A percentile compares a stretch with the other conserved stretches of the same genome.
These are phyloP conservation scores for Ophiostoma quercus DNA, from an alignment of 2,329 filamentous ascomycete genomes.

Conservation along the genomic window DNA sequence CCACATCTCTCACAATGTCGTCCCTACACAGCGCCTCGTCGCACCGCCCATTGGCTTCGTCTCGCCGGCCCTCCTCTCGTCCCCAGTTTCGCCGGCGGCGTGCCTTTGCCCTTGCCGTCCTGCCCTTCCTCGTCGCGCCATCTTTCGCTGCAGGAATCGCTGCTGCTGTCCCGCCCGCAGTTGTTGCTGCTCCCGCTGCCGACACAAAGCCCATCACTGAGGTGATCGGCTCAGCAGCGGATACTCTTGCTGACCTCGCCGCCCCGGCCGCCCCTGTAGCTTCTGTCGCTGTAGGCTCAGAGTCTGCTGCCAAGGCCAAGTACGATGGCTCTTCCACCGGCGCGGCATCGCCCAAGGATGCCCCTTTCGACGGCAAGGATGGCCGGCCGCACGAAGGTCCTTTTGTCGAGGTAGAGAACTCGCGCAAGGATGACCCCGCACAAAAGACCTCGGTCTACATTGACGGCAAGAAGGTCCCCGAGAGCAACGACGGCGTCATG, in stretches of 20 bases:
- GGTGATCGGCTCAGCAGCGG: conserved; percentile 14
- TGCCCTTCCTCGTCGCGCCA: conserved; percentile 26
- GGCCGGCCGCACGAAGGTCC: conserved; percentile 90
- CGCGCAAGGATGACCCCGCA: conserved; percentile 33
- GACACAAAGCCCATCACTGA: conserved; percentile 6
- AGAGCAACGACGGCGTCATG: conserved; percentile 79
- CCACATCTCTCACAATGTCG: conserved; percentile 12
- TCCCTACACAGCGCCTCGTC: conserved; percentile 16
- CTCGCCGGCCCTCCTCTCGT: background rate
- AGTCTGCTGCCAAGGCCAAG: conserved; percentile 27
- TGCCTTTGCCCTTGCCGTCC: conserved; percentile 23
- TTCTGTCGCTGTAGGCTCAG: conserved; percentile 15
- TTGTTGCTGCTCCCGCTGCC: conserved; percentile 7
- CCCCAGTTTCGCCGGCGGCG: conserved; percentile 21
- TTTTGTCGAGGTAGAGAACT: conserved; percentile 55
- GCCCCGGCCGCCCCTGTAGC: conserved; percentile 15
- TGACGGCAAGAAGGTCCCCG: conserved; percentile 57
- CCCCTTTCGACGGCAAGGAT: conserved; percentile 86
- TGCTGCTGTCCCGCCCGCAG: conserved; percentile 16
- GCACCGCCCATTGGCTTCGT: conserved; percentile 20
- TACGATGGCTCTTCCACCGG: conserved; percentile 27
- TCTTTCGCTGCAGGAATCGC: conserved; percentile 21
- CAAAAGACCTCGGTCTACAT: conserved; percentile 50
- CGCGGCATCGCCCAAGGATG: conserved; percentile 56
- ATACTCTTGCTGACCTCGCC: background rate